These are phyloP conservation scores for Cafeteria roenbergensis DNA, from an alignment of 108 stramenopile species.

Conservation along the genomic window DNA sequence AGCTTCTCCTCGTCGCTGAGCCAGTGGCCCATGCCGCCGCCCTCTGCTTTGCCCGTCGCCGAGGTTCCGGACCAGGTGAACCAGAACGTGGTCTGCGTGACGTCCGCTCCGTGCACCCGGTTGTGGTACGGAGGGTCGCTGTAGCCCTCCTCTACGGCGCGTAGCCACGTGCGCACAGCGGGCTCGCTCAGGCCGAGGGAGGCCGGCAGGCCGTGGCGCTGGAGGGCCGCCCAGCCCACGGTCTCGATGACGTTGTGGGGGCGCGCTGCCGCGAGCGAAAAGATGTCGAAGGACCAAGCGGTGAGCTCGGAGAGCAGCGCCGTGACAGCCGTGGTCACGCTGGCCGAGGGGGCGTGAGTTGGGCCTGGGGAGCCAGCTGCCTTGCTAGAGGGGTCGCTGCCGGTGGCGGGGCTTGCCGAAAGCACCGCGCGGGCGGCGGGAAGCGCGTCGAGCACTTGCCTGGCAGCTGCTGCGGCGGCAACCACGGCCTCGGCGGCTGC, in stretches of 20 bases:
- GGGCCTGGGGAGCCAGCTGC: no score
- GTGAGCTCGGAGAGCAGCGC: background rate
- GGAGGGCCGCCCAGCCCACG: background rate
- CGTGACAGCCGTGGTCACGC: background rate
- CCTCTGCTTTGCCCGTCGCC: no score
- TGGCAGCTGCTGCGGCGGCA: no score
- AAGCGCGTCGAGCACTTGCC: no score
- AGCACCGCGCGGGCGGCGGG: no score
- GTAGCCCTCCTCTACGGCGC: constrained; percentile 8
- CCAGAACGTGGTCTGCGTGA: constrained; percentile 14
- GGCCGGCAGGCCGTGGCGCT: background rate
- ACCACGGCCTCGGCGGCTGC: no score
- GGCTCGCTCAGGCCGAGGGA: background rate
- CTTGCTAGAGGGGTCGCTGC: no score
- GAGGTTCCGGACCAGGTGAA: background rate
- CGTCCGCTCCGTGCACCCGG: constrained; percentile 15
- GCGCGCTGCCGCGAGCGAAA: background rate
- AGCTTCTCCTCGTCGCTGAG: constrained; percentile 10
- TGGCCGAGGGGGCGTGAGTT: no score
- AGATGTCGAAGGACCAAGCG: background rate
- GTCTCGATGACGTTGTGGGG: background rate
- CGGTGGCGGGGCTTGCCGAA: no score
- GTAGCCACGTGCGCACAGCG: background rate
- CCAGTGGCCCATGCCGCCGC: constrained; percentile 8
- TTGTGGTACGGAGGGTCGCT: constrained; percentile 14